These are phyloP conservation scores for Mycena leptocephala DNA, from an alignment of 768 basidiomycete genomes.

Conservation along the genomic window DNA sequence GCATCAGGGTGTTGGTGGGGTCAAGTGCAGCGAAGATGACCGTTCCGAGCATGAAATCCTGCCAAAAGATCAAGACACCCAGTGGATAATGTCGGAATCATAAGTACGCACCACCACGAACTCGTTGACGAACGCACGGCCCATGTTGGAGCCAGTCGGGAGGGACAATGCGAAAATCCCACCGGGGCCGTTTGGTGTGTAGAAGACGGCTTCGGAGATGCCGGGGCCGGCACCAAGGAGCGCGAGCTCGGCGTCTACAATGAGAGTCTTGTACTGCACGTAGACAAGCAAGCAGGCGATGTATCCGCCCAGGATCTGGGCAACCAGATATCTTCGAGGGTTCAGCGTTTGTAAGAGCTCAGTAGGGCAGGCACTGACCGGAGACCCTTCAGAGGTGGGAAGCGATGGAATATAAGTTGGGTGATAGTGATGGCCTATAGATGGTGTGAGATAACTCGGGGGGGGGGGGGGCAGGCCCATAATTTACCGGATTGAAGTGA, in stretches of 20 bases:
- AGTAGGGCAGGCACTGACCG: constrained; percentile 54
- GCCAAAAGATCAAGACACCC: too few species aligned
- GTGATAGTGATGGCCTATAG: constrained; percentile 61
- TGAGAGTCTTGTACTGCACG: constrained; percentile 70
- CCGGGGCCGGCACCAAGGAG: constrained; percentile 47
- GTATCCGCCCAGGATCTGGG: constrained; percentile 78
- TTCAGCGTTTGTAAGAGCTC: not conserved
- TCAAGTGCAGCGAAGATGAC: too few species aligned
- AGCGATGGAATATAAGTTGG: too few species aligned
- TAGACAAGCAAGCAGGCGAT: constrained; percentile 75
- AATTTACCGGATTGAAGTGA: constrained; percentile 77
- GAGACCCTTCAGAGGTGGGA: too few species aligned
- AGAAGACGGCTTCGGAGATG: constrained; percentile 37
- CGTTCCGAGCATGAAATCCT: constrained; percentile 67
- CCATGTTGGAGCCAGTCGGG: constrained; percentile 58
- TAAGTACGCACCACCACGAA: constrained; percentile 68
- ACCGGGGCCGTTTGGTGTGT: constrained; percentile 60
- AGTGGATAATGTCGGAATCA: not conserved
- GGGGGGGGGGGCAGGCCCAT: too few species aligned
- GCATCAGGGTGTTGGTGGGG: too few species aligned
- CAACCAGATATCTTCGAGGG: constrained; percentile 70
- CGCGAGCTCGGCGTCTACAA: constrained; percentile 55
- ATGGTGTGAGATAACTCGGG: not conserved
- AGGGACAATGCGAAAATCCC: constrained; percentile 71
- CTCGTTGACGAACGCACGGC: constrained; percentile 69